A percentile compares a stretch with the other conserved stretches of the same genome.
These are phyloP conservation scores for Candida suzukii DNA, from an alignment of 805 yeast genomes.

Conservation along the genomic window DNA sequence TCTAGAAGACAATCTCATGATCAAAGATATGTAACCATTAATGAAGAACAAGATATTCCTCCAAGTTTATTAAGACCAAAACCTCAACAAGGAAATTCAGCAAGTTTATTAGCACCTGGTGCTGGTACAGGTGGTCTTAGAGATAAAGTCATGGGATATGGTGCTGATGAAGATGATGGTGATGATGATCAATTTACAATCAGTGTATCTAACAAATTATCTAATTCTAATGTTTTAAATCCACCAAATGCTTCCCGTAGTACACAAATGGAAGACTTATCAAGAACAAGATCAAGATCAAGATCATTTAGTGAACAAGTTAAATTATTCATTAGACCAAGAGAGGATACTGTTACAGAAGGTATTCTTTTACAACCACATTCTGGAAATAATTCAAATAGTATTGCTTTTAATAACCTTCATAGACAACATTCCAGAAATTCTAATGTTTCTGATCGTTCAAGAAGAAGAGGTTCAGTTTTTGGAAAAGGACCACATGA, in stretches of 20 bases:
- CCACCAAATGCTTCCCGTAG: background rate
- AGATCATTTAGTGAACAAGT: constrained; percentile 38
- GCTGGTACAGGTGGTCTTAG: constrained; percentile 25
- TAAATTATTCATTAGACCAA: constrained; percentile 27
- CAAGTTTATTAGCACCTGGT: constrained; percentile 17
- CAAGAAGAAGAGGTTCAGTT: constrained; percentile 11
- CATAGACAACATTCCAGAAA: constrained; percentile 23
- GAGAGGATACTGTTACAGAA: constrained; percentile 21
- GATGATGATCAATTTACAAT: constrained; percentile 20
- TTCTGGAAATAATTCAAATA: constrained; percentile 1
- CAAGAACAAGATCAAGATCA: constrained; percentile 19
- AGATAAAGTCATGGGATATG: constrained; percentile 20
- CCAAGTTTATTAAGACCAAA: too few relatives aligned
- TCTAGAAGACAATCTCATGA: constrained; percentile 6
- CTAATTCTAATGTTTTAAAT: constrained; percentile 1
- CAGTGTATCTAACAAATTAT: constrained; percentile 14
- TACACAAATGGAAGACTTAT: background rate
- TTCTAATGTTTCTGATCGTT: constrained; percentile 21
- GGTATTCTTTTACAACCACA: constrained; percentile 23
- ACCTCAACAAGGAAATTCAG: constrained; percentile 9
- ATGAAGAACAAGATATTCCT: background rate
- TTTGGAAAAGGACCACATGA: constrained; percentile 7
- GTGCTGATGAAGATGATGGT: constrained; percentile 16
- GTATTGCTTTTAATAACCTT: constrained; percentile 8
- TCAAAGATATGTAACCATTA: background rate